Conservation (phyloP, 306 rosid species). For the Lithocarpus polystachyus region DNA sequence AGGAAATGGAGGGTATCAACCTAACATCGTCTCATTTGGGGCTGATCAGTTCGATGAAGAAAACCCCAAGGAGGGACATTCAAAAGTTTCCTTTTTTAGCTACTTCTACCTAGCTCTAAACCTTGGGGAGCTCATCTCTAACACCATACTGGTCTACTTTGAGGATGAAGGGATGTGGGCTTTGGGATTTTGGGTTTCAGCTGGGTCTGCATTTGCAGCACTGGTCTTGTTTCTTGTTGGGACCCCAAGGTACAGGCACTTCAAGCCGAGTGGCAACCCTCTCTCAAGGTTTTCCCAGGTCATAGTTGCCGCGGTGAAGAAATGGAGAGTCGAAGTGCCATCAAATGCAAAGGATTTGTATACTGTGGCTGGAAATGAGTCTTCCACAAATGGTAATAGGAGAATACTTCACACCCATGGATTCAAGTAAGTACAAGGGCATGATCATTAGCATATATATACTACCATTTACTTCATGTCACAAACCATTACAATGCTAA, state of each 20-base stretch:
- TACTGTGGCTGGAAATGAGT: constrained; percentile 35
- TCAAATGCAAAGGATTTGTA: constrained; percentile 53
- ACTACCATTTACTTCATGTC: background rate
- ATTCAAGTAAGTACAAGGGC: constrained; percentile 67
- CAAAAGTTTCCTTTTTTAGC: constrained; percentile 92
- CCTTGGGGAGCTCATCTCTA: constrained; percentile 91
- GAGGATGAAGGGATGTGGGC: constrained; percentile 96
- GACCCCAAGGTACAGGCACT: constrained; percentile 80
- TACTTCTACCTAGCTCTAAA: constrained; percentile 97
- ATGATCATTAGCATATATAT: constrained; percentile 5
- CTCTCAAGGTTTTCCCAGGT: constrained; percentile 86
- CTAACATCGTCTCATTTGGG: constrained; percentile 88
- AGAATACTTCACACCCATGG: constrained; percentile 89
- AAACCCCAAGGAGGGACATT: constrained; percentile 59
- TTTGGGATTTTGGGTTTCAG: constrained; percentile 83
- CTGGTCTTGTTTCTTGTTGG: constrained; percentile 84
- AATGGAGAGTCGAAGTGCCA: constrained; percentile 55
- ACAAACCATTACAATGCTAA: background rate
- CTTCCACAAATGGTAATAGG: constrained; percentile 46
- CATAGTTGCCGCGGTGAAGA: constrained; percentile 68
- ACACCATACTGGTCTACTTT: constrained; percentile 77
- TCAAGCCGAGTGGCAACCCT: constrained; percentile 91
- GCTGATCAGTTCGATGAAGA: constrained; percentile 98
- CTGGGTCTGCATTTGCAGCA: constrained; percentile 78
- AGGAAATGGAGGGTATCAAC: constrained; percentile 97